phyloP scores from a whole-genome alignment of 225 moss, liverwort and hornwort species.

The Marchantia paleacea region DNA sequence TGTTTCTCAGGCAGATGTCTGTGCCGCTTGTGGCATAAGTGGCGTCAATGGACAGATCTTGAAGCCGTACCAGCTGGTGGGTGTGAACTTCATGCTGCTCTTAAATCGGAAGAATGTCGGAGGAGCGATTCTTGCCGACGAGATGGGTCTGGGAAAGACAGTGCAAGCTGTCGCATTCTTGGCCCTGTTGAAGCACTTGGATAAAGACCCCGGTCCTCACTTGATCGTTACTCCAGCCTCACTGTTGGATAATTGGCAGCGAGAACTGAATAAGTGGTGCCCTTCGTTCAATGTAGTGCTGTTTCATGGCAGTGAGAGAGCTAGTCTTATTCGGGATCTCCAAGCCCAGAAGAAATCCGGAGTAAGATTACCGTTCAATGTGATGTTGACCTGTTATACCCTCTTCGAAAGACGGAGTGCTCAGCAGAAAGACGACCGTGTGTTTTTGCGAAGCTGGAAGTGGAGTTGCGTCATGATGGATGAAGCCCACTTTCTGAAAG shows the following conservation, averaged over 20 bases:
- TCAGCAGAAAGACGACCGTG: constrained; percentile 90
- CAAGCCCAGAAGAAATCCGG: constrained; percentile 49
- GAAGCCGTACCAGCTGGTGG: constrained; percentile 95
- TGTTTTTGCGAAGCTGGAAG: constrained; percentile 78
- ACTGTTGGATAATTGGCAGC: constrained; percentile 91
- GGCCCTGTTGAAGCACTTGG: constrained; percentile 84
- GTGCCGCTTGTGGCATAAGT: constrained; percentile 84
- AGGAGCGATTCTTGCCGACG: constrained; percentile 95
- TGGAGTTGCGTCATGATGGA: constrained; percentile 99
- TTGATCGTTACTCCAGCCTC: constrained; percentile 93
- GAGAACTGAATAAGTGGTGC: constrained; percentile 95
- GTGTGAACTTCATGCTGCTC: constrained; percentile 91
- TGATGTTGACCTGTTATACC: constrained; percentile 93
- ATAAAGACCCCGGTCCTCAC: constrained; percentile 87
- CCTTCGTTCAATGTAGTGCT: constrained; percentile 85
- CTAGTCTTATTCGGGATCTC: constrained; percentile 63
- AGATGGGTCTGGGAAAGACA: constrained; percentile 98
- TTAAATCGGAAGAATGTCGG: constrained; percentile 89
- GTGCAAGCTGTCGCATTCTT: constrained; percentile 94
- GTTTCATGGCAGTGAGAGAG: constrained; percentile 86
- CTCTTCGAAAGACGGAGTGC: constrained; percentile 88
- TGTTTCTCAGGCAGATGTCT: constrained; percentile 84
- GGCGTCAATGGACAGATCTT: constrained; percentile 52
- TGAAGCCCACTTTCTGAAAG: constrained; percentile 94
- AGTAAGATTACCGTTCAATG: constrained; percentile 71